Evolutionary conservation across 306 rosid genomes (phyloP).

Genomic region (Hippophae rhamnoides): DNA sequence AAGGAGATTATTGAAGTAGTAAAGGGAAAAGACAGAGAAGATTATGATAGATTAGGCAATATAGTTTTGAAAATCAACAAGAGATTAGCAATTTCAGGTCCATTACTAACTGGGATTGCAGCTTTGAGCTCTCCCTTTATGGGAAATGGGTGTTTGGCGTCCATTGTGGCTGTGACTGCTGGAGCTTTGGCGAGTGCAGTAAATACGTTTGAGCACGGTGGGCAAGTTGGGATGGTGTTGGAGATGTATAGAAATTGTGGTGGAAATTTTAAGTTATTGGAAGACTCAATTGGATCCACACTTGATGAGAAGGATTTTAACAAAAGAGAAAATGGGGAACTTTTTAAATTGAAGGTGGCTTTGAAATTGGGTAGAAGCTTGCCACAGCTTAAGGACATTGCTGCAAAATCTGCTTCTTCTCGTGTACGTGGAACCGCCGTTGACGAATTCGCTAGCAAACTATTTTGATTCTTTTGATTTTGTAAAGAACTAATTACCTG

Average conservation of each 20-base stretch:
- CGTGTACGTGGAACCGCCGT: conserved; percentile 30
- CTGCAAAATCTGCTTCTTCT: conserved; percentile 33
- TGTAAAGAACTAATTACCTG: not conserved
- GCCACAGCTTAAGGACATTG: conserved; percentile 39
- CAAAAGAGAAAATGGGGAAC: conserved; percentile 54
- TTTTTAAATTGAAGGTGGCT: conserved; percentile 55
- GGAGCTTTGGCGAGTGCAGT: conserved; percentile 44
- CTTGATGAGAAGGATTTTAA: conserved; percentile 42
- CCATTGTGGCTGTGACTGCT: conserved; percentile 35
- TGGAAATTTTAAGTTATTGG: conserved; percentile 42
- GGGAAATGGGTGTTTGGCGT: conserved; percentile 24
- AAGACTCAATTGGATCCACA: conserved; percentile 31
- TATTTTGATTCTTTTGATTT: conserved; percentile 24
- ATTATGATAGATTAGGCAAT: conserved; percentile 60
- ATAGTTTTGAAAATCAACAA: conserved; percentile 49
- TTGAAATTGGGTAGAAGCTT: conserved; percentile 58
- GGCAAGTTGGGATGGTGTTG: conserved; percentile 64
- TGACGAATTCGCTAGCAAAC: conserved; percentile 62
- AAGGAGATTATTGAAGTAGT: conserved; percentile 42
- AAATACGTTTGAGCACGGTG: conserved; percentile 55
- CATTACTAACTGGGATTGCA: conserved; percentile 60
- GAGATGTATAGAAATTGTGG: conserved; percentile 56
- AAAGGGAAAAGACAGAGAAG: conserved; percentile 48
- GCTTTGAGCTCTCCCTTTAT: conserved; percentile 41
- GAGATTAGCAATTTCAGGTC: conserved; percentile 50